Base-by-base conservation (phyloP, 2,329 filamentous ascomycete genomes). In the Colletotrichum spaethianum region DNA sequence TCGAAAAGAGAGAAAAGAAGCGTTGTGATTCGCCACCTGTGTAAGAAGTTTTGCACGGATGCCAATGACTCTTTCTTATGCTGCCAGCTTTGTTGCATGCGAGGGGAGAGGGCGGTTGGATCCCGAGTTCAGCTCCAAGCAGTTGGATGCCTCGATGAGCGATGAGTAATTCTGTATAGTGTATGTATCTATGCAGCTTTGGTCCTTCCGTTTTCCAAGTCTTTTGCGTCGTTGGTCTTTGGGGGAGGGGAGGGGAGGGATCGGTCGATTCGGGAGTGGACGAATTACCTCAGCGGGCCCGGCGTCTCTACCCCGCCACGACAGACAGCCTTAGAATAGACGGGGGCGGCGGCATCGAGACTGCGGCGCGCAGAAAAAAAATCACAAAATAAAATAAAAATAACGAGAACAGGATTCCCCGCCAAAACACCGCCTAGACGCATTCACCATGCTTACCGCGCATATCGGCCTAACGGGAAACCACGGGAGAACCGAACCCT, bases 401-500 rank as follows among this genome's bases (percentile, higher is more conserved):
- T 14, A 26, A 23, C 18, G 23, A n/a, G 20, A 61, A 2, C 44
- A 36, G 9, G 23, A 63, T 40, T 38, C 68, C 68, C 68, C 68
- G 56, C 68, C 64, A 71, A 14, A 71, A 7, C 33, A 44, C 63
- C 56, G 38, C 18, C 3, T 61, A 70, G 38, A 7, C 28, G 2
- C 28, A 55, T 50, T 20, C 3, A 9, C 46, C 28, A 26, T 40
- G 55, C 12, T 26, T n/a, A 23, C 40, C 33, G 33, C 8, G 36
- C 46, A 63, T 33, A 67, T 63, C 48, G 46, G 12, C 28, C 57
- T 61, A 56, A 68, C n/a, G 38, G 66, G 28, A 38, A 52, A 38
- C 31, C 53, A 56, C 53, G n/a, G 20, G 33, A 20, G 53, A 23
- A 56, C 53, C 53, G 62, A 80, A 74, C 78, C 78, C 78, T 80